phyloP scores from a whole-genome alignment of 768 basidiomycete genomes.

The Polyporus arcularius region DNA sequence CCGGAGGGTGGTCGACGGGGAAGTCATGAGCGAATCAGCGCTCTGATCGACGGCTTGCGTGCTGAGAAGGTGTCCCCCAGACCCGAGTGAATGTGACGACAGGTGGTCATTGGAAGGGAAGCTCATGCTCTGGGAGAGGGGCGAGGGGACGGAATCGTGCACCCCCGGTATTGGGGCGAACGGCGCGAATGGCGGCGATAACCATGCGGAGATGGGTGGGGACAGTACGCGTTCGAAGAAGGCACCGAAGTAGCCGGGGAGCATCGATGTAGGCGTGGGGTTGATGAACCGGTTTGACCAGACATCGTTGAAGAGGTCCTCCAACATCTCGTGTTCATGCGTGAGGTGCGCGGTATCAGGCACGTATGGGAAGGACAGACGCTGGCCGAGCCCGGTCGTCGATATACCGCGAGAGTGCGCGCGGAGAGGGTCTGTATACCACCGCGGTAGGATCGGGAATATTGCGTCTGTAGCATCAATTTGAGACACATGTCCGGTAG shows the following conservation, averaged over 20 bases:
- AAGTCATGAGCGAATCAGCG: constrained; percentile 7
- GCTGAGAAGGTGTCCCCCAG: not conserved
- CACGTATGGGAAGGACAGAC: constrained; percentile 1
- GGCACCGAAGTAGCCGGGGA: constrained; percentile 70
- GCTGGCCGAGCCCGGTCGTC: constrained; percentile 49
- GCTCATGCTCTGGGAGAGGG: not conserved
- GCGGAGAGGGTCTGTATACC: constrained; percentile 75
- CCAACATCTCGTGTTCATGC: constrained; percentile 73
- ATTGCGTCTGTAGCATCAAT: constrained; percentile 53
- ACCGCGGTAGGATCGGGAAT: constrained; percentile 74
- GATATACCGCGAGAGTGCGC: constrained; percentile 39
- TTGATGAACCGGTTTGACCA: constrained; percentile 76
- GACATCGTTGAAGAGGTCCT: constrained; percentile 65
- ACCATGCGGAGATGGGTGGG: constrained; percentile 62
- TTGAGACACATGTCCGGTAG: not conserved
- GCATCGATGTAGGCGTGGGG: constrained; percentile 62
- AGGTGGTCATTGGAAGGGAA: not conserved
- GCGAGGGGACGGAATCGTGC: not conserved
- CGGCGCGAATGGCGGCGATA: constrained; percentile 73
- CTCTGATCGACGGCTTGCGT: not conserved
- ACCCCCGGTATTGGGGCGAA: constrained; percentile 44
- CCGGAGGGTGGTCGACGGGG: constrained; percentile 10
- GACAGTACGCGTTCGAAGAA: constrained; percentile 67
- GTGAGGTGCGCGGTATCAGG: constrained; percentile 17
- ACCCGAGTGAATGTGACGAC: not conserved